Conservation (phyloP, 768 basidiomycete genomes). For the Punctularia strigosozonata region DNA sequence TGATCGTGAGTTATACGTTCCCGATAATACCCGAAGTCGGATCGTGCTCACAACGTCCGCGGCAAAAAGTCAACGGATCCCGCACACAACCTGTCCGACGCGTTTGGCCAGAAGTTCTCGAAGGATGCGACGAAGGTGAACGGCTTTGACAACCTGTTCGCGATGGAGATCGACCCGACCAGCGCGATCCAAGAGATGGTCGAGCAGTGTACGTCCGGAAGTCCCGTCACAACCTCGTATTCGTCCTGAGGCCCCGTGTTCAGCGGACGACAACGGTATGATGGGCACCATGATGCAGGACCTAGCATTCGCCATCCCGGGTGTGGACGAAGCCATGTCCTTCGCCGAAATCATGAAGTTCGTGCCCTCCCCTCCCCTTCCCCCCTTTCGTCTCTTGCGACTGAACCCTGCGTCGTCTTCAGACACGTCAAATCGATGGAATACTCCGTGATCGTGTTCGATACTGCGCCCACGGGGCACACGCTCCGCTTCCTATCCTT, state of each 20-base stretch:
- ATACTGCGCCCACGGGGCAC: constrained; percentile 97
- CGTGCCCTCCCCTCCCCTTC: constrained; percentile 13
- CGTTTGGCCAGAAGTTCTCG: constrained; percentile 97
- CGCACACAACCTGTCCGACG: constrained; percentile 98
- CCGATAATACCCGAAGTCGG: too few relatives aligned
- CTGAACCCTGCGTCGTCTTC: constrained; percentile 3
- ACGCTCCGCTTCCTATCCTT: constrained; percentile 98
- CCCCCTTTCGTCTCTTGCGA: background rate
- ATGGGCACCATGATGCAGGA: constrained; percentile 99
- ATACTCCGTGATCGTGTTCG: constrained; percentile 99
- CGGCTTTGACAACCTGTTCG: constrained; percentile 91
- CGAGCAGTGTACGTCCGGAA: constrained; percentile 63
- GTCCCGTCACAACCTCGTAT: background rate
- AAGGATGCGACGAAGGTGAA: constrained; percentile 98
- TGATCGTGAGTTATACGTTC: constrained; percentile 91
- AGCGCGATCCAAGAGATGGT: constrained; percentile 99
- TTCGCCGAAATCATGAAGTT: constrained; percentile 99
- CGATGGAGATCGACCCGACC: constrained; percentile 99
- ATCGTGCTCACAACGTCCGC: too few relatives aligned
- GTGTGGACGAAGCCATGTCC: constrained; percentile 99
- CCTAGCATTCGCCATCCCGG: constrained; percentile 96
- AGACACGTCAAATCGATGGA: constrained; percentile 99
- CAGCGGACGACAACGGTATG: constrained; percentile 82
- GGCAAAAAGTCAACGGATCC: constrained; percentile 58
- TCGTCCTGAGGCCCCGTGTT: too few relatives aligned